These are phyloP conservation scores for Trametes polyzona DNA, from an alignment of 1,284 basidiomycete genomes.

Conservation along the genomic window DNA sequence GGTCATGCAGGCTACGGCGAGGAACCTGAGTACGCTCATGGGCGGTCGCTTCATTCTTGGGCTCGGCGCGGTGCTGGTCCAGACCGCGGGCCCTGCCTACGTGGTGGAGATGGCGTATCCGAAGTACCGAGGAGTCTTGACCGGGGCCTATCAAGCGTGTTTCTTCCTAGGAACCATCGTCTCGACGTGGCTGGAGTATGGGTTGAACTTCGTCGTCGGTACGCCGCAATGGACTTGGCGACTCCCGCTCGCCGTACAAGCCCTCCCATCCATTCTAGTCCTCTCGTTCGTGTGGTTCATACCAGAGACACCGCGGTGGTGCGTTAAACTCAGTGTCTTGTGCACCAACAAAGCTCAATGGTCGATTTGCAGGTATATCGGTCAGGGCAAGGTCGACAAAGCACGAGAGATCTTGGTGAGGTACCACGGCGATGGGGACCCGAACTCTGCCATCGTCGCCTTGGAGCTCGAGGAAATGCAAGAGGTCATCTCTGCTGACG, in stretches of 20 bases:
- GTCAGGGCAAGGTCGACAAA: slow-evolving; percentile 31
- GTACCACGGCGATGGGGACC: slow-evolving; percentile 35
- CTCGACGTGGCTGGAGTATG: slow-evolving; percentile 31
- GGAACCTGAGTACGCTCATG: slow-evolving; percentile 30
- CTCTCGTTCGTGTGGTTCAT: slow-evolving; percentile 29
- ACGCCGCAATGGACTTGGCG: slow-evolving; percentile 28
- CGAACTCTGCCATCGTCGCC: slow-evolving; percentile 32
- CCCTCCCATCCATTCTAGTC: slow-evolving; percentile 27
- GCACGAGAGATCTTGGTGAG: slow-evolving; percentile 31
- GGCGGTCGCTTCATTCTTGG: slow-evolving; percentile 40
- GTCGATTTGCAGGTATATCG: slow-evolving; percentile 29
- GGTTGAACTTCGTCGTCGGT: slow-evolving; percentile 24
- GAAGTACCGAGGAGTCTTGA: slow-evolving; percentile 36
- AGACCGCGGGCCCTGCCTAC: slow-evolving; percentile 46
- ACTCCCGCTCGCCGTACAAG: slow-evolving; percentile 28
- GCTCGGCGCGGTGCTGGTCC: slow-evolving; percentile 37
- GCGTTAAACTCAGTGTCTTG: slow-evolving; percentile 23
- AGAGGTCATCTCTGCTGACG: slow-evolving; percentile 44
- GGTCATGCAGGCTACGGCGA: slow-evolving; percentile 25
- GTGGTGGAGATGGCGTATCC: slow-evolving; percentile 49
- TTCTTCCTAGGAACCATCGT: slow-evolving; percentile 31
- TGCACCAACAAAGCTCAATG: too few relatives aligned
- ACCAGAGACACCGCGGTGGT: slow-evolving; percentile 37
- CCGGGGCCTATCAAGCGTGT: slow-evolving; percentile 28
- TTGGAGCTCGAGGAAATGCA: slow-evolving; percentile 50